Base-by-base conservation (phyloP, 169 alveolate genomes). In the Amoebophrya sp. region DNA sequence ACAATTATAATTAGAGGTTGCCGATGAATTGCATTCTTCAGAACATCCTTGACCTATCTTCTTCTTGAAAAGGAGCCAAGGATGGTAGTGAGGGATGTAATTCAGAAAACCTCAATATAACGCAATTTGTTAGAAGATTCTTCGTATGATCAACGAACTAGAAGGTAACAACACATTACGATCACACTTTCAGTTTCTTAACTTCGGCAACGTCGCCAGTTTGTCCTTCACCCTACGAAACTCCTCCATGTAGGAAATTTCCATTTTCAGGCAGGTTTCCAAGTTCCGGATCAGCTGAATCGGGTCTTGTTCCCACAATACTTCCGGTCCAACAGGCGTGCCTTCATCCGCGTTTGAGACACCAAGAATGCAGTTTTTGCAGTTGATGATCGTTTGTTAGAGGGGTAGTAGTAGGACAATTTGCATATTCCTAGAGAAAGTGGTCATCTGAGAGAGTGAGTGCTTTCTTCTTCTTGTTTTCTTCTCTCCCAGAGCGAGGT, bases 231-330 rank as follows among this genome's bases (percentile, higher is more conserved):
- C 92, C 93, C 96, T 92, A 95, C 97, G 89, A 77, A 97, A 98
- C 95, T 97, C 97, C 91, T 96, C 96, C 91, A 96, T 97, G 93
- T 98, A 98, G 89, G 97, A 97, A 77, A 97, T 96, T 94, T 97
- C 95, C 38, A 98, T 96, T 91, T 96, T 95, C 53, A 97, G 95
- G 94, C 99, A 98, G 93, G 95, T 94, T 92, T 97, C 96, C 91
- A 98, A 96, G 91, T 96, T 96, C 47, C 96, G 98, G 90, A 97
- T 97, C 76, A 98, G 94, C 92, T 96, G 97, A 90, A 95, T 98
- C 23, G 99, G 99, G 41, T 97, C 98, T 93, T 96, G 93, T 65
- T 96, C 96, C 99, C 99, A 98, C 41, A 98, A 95, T 78, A 95
- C 96, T n/a, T 94, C 95, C 29, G 65, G 65, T 6, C 65, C 65